Conservation (phyloP, 2,329 filamentous ascomycete species). For the Akanthomyces uredinophilus region DNA sequence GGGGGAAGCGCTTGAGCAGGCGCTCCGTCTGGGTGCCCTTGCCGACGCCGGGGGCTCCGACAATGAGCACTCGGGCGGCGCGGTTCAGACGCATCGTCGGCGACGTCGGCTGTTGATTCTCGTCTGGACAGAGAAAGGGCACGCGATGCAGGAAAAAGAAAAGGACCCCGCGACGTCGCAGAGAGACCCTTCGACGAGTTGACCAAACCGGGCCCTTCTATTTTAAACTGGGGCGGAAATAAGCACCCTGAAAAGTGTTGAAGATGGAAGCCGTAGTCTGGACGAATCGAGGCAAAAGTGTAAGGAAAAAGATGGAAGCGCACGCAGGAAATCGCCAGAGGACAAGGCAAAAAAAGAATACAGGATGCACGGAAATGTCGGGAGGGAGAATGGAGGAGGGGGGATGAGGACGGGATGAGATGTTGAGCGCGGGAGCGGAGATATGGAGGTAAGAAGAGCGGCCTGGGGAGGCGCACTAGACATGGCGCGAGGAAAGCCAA, state of each 20-base stretch:
- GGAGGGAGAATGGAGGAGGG: background rate
- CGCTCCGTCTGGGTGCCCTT: constrained; percentile 95
- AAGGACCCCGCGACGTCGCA: constrained; percentile 4
- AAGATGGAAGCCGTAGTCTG: background rate
- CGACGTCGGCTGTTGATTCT: background rate
- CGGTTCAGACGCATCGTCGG: constrained; percentile 59
- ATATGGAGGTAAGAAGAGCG: background rate
- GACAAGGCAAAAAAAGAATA: background rate
- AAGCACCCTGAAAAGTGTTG: background rate
- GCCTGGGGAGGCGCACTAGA: background rate
- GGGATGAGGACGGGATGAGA: background rate
- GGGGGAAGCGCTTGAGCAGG: constrained; percentile 78
- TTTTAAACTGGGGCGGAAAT: constrained; percentile 12
- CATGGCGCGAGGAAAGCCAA: background rate
- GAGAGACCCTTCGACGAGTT: background rate
- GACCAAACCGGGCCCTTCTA: background rate
- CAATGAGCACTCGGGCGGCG: constrained; percentile 88
- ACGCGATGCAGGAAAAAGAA: background rate
- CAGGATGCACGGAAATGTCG: background rate
- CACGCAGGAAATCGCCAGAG: background rate
- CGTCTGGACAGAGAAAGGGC: background rate
- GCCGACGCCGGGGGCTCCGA: constrained; percentile 93
- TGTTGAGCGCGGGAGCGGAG: constrained; percentile 15
- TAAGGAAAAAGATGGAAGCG: background rate
- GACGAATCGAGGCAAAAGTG: background rate